Conservation (phyloP, 768 basidiomycete species). For the Russula sp. region DNA sequence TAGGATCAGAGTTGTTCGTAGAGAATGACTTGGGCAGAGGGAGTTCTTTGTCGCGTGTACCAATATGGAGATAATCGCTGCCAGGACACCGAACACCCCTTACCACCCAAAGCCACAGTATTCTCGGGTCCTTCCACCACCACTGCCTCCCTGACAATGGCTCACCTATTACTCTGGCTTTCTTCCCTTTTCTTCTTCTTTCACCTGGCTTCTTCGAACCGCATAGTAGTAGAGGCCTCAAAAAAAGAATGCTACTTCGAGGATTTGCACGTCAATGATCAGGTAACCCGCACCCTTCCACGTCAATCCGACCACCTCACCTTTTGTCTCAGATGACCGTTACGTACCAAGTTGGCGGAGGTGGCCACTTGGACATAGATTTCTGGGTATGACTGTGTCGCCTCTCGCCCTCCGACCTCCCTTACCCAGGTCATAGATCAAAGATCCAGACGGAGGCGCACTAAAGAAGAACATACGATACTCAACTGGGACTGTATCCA, state of each 20-base stretch:
- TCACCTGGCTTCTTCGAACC: constrained; percentile 48
- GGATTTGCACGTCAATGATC: constrained; percentile 86
- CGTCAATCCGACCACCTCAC: neutral
- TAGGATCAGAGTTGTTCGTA: constrained; percentile 16
- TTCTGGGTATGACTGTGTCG: constrained; percentile 65
- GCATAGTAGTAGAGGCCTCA: constrained; percentile 69
- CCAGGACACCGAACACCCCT: constrained; percentile 17
- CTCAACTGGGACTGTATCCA: constrained; percentile 81
- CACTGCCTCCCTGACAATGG: constrained; percentile 30
- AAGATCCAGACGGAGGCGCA: constrained; percentile 62
- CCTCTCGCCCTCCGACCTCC: neutral
- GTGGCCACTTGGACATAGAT: constrained; percentile 95
- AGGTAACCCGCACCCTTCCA: constrained; percentile 41
- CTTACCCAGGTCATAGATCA: constrained; percentile 47
- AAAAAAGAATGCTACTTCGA: constrained; percentile 96
- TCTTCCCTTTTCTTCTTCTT: constrained; percentile 34
- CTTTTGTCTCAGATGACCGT: constrained; percentile 78
- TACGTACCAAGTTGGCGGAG: constrained; percentile 97
- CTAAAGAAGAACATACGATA: constrained; percentile 79
- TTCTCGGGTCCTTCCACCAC: constrained; percentile 5
- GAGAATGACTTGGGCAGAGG: constrained; percentile 24
- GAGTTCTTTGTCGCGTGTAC: constrained; percentile 26
- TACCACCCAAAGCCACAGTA: neutral
- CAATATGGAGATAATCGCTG: constrained; percentile 9
- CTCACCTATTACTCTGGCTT: constrained; percentile 39